Evolutionary conservation across 2,329 filamentous ascomycete genomes (phyloP).

Genomic region (Cladosporium sp.): DNA sequence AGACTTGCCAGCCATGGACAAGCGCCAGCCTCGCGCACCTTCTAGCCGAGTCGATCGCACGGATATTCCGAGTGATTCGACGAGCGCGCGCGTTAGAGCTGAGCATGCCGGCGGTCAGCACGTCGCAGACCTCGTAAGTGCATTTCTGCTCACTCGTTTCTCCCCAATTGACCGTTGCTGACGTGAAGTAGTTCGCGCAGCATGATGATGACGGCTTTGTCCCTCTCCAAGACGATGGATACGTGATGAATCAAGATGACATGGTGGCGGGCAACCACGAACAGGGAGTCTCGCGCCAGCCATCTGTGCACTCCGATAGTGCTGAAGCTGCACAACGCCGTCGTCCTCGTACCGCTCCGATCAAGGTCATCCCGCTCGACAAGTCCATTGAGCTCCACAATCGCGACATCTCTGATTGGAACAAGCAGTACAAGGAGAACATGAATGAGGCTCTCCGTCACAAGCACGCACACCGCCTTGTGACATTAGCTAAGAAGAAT

Average conservation of each 20-base stretch:
- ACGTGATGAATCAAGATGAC: conserved; percentile 27
- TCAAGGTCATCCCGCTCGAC: conserved; percentile 51
- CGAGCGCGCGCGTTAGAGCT: conserved; percentile 42
- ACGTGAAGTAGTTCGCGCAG: conserved; percentile 19
- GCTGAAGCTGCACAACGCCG: conserved; percentile 43
- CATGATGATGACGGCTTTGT: conserved; percentile 37
- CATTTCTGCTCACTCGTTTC: neutral
- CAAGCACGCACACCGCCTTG: conserved; percentile 44
- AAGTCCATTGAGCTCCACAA: conserved; percentile 55
- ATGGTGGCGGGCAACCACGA: conserved; percentile 23
- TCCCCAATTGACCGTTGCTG: neutral
- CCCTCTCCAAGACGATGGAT: conserved; percentile 29
- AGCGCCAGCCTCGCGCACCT: conserved; percentile 20
- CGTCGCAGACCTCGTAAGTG: conserved; percentile 40
- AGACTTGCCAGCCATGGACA: conserved; percentile 13
- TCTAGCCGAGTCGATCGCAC: conserved; percentile 17
- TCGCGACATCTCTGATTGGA: conserved; percentile 58
- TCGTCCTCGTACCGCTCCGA: conserved; percentile 29
- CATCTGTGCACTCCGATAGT: conserved; percentile 35
- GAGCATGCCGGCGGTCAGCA: conserved; percentile 45
- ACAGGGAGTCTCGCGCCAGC: neutral
- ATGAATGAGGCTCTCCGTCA: conserved; percentile 54
- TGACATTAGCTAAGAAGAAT: conserved; percentile 59
- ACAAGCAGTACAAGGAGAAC: conserved; percentile 58
- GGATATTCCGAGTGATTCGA: conserved; percentile 20